These are phyloP conservation scores for Geosmithia flava DNA, from an alignment of 2,329 filamentous ascomycete genomes.

Conservation along the genomic window DNA sequence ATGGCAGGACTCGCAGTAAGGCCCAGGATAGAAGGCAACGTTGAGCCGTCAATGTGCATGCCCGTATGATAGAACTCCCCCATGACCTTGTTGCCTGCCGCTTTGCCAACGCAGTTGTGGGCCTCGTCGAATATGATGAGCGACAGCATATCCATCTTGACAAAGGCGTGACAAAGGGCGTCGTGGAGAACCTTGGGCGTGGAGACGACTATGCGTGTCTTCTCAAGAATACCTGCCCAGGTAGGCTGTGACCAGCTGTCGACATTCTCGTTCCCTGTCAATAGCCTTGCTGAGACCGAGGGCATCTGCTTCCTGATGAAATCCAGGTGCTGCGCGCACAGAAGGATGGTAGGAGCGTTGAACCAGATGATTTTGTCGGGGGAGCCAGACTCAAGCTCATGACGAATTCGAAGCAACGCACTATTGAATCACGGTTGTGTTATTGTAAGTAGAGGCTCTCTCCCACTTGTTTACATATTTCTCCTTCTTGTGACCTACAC, in stretches of 20 bases:
- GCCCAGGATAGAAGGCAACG: conserved; percentile 58
- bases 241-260: conserved; percentile 58
- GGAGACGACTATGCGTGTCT: conserved; percentile 61
- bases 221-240: conserved; percentile 55
- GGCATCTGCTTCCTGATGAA: conserved; percentile 50
- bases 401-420: conserved; percentile 54
- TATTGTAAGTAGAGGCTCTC: not conserved
- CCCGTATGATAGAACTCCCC: conserved; percentile 50
- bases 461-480: no score
- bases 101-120: conserved; percentile 57
- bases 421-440: conserved; percentile 25
- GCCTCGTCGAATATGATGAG: conserved; percentile 80
- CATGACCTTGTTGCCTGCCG: conserved; percentile 63
- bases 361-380: conserved; percentile 60
- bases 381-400: conserved; percentile 44
- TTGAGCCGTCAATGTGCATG: conserved; percentile 17
- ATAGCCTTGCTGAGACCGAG: conserved; percentile 42
- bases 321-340: conserved; percentile 54
- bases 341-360: conserved; percentile 53
- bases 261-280: conserved; percentile 57
- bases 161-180: conserved; percentile 63
- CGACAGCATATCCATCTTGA: conserved; percentile 48
- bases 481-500: conserved; percentile 37
- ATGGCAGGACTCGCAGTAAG: conserved; percentile 71
- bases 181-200: conserved; percentile 66